Conservation (phyloP, 768 basidiomycete species). For the Termitomyces sp. region DNA sequence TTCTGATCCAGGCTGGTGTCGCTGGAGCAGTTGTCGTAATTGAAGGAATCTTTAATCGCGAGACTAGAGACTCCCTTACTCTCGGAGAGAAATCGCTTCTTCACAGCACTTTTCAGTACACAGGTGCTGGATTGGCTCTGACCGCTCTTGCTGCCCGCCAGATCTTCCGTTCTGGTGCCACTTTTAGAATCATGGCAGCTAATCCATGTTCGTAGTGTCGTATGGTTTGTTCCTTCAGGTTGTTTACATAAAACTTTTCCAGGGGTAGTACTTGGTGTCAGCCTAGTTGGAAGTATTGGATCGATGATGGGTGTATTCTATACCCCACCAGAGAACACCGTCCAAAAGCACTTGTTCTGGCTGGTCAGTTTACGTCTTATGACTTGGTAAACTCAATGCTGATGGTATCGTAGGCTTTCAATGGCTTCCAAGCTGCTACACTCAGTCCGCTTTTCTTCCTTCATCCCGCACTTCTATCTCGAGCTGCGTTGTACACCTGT, state of each 20-base stretch:
- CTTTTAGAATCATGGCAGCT: slow-evolving; percentile 72
- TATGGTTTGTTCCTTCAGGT: not conserved
- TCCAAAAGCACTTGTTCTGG: slow-evolving; percentile 81
- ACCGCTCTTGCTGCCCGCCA: slow-evolving; percentile 79
- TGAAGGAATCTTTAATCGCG: slow-evolving; percentile 68
- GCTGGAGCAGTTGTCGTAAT: slow-evolving; percentile 63
- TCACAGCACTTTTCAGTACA: slow-evolving; percentile 78
- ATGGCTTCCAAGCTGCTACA: slow-evolving; percentile 81
- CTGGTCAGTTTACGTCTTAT: slow-evolving; percentile 39
- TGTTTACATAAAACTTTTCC: not conserved
- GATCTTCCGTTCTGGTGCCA: slow-evolving; percentile 63
- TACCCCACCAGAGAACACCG: slow-evolving; percentile 70
- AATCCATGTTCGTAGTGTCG: slow-evolving; percentile 66
- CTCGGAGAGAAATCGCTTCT: slow-evolving; percentile 61
- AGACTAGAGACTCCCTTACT: slow-evolving; percentile 67
- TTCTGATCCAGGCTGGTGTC: slow-evolving; percentile 51
- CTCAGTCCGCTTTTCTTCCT: slow-evolving; percentile 88
- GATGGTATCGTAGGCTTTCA: slow-evolving; percentile 57
- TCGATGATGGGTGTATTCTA: slow-evolving; percentile 81
- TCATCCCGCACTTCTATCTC: slow-evolving; percentile 76
- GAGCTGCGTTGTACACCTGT: slow-evolving; percentile 84
- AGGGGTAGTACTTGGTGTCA: slow-evolving; percentile 82
- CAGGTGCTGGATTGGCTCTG: slow-evolving; percentile 70
- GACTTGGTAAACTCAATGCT: not conserved
- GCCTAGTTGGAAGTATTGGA: slow-evolving; percentile 75